Percentiles rank a stretch among this genome's conserved stretches.
Evolutionary conservation across 2,329 filamentous ascomycete species (phyloP).

Genomic region (Verticillium nonalfalfae): DNA sequence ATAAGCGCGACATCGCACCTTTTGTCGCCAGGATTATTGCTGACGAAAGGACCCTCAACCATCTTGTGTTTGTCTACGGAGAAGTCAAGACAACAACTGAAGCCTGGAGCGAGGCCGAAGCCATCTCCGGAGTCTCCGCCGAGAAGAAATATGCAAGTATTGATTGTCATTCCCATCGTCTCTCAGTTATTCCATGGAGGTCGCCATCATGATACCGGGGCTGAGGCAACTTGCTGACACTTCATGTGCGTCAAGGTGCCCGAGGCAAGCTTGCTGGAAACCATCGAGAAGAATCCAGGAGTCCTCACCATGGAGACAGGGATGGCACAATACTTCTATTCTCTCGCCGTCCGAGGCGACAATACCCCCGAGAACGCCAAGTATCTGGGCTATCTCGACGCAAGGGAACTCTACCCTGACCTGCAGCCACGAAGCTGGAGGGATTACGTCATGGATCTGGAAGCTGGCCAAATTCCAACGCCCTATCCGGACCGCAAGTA

Average conservation of each 20-base stretch:
- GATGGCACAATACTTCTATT: not conserved
- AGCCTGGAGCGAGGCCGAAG: constrained; percentile 37
- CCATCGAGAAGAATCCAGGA: not conserved
- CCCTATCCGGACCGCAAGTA: not conserved
- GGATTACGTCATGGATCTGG: not conserved
- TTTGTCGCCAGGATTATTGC: constrained; percentile 44
- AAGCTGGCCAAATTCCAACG: not conserved
- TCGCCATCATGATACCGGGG: not conserved
- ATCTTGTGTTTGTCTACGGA: constrained; percentile 40
- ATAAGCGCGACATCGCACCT: constrained; percentile 45
- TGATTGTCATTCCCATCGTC: too few species aligned
- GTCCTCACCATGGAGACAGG: not conserved
- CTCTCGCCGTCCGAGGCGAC: constrained; percentile 36
- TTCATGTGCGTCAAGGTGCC: not conserved
- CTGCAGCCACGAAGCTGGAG: constrained; percentile 15
- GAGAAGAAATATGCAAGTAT: constrained; percentile 10
- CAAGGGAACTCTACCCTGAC: constrained; percentile 47
- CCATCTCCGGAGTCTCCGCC: constrained; percentile 39
- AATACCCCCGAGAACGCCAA: constrained; percentile 45
- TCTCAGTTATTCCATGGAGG: not conserved
- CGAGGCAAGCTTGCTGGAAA: not conserved
- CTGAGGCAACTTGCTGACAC: not conserved
- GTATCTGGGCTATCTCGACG: constrained; percentile 47
- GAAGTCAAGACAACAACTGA: constrained; percentile 38
- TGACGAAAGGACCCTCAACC: constrained; percentile 47